Evolutionary conservation across 2,329 filamentous ascomycete genomes (phyloP).

Genomic region (Fusarium decemcellulare): DNA sequence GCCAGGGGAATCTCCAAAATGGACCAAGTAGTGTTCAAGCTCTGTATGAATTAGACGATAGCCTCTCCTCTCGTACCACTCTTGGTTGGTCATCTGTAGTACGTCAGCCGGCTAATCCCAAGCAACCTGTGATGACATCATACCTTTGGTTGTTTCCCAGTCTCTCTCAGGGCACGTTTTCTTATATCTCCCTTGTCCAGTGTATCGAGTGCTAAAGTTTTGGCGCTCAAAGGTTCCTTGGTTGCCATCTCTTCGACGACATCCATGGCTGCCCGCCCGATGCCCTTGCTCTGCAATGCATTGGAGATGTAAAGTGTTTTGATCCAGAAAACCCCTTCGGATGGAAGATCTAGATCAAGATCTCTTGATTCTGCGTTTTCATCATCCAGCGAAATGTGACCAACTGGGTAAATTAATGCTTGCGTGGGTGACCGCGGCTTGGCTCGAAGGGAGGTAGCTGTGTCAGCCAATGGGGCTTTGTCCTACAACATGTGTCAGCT

Average conservation of each 20-base stretch:
- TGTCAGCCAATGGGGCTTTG: slow-evolving; percentile 30
- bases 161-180: slow-evolving; percentile 3
- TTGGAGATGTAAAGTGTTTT: slow-evolving; percentile 48
- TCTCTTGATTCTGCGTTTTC: slow-evolving; percentile 24
- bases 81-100: slow-evolving; percentile 45
- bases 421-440: slow-evolving; percentile 30
- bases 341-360: slow-evolving; percentile 37
- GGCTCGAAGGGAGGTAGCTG: slow-evolving; percentile 28
- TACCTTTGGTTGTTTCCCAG: slow-evolving; percentile 24
- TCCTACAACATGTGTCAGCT: slow-evolving; percentile 20
- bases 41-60: slow-evolving; percentile 44
- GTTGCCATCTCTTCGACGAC: slow-evolving; percentile 46
- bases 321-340: slow-evolving; percentile 46
- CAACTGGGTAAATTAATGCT: slow-evolving; percentile 33
- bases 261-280: slow-evolving; percentile 50
- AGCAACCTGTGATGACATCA: not conserved
- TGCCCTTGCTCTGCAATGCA: slow-evolving; percentile 43
- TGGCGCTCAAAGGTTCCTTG: slow-evolving; percentile 42
- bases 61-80: slow-evolving; percentile 48
- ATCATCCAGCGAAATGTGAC: slow-evolving; percentile 45
- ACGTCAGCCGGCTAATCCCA: not conserved
- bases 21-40: slow-evolving; percentile 1
- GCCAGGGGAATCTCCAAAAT: not conserved
- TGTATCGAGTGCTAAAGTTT: slow-evolving; percentile 46
- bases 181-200: slow-evolving; percentile 41